Conservation (phyloP, 2,329 filamentous ascomycete genomes). For the Colletotrichum sp. region DNA sequence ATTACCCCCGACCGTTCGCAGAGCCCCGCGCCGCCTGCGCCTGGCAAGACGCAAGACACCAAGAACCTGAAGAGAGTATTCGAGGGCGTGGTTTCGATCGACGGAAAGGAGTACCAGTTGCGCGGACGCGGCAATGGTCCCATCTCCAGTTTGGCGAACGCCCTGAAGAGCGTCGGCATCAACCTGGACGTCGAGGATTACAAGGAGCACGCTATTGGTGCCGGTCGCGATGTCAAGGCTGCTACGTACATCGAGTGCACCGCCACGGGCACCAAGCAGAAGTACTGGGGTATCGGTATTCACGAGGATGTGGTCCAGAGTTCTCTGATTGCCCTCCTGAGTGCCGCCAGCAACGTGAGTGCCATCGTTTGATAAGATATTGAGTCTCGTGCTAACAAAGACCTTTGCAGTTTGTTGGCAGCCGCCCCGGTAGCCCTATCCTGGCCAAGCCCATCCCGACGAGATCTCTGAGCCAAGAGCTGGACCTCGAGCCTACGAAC, state of each 20-base stretch:
- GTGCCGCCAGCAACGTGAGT: constrained; percentile 85
- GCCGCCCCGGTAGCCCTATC: constrained; percentile 71
- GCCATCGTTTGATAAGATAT: neutral
- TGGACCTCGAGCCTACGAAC: constrained; percentile 35
- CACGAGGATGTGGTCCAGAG: constrained; percentile 93
- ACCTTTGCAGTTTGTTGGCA: constrained; percentile 69
- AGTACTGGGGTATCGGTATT: constrained; percentile 90
- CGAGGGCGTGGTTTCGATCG: constrained; percentile 82
- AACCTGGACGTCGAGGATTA: constrained; percentile 93
- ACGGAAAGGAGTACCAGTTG: constrained; percentile 79
- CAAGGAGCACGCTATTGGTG: constrained; percentile 92
- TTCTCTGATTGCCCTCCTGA: constrained; percentile 83
- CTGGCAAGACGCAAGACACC: constrained; percentile 77
- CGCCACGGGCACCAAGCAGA: constrained; percentile 67
- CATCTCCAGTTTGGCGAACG: constrained; percentile 86
- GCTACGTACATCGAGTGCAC: constrained; percentile 94
- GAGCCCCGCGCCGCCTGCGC: constrained; percentile 71
- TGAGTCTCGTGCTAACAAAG: constrained; percentile 11
- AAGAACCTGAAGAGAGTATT: constrained; percentile 83
- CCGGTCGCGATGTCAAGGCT: constrained; percentile 84
- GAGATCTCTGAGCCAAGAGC: constrained; percentile 25
- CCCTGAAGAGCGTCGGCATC: constrained; percentile 78
- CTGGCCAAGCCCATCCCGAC: constrained; percentile 45
- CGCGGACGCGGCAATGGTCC: constrained; percentile 87
- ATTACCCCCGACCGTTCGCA: constrained; percentile 83